These are phyloP conservation scores for Marasmius tenuissimus DNA, from an alignment of 1,284 basidiomycete species.

Conservation along the genomic window DNA sequence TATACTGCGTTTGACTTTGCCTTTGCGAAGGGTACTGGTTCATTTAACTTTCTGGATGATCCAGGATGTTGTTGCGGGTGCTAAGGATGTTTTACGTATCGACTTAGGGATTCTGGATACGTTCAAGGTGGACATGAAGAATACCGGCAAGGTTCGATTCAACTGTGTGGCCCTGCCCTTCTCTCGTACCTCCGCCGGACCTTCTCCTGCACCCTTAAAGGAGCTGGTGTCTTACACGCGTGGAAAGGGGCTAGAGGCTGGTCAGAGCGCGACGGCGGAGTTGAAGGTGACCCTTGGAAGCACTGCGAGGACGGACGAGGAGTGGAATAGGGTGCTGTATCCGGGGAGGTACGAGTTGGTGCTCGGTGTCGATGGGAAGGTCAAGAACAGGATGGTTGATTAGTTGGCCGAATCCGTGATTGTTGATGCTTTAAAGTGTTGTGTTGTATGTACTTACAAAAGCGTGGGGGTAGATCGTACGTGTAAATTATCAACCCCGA, in stretches of 20 bases:
- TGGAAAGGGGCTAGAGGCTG: slow-evolving; percentile 37
- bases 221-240: slow-evolving; percentile 52
- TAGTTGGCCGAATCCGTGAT: too few species aligned
- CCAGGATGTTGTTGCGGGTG: too few species aligned
- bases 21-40: too few species aligned
- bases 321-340: slow-evolving; percentile 47
- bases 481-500: too few species aligned
- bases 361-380: slow-evolving; percentile 35
- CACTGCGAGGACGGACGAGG: slow-evolving; percentile 47
- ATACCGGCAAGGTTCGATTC: slow-evolving; percentile 48
- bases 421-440: too few species aligned
- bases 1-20: too few species aligned
- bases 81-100: too few species aligned
- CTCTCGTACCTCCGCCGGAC: slow-evolving; percentile 45
- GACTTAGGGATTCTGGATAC: slow-evolving; percentile 50
- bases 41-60: too few species aligned
- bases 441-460: too few species aligned
- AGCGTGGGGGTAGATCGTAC: too few species aligned
- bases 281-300: slow-evolving; percentile 50
- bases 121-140: slow-evolving; percentile 45
- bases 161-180: slow-evolving; percentile 58
- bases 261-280: slow-evolving; percentile 31
- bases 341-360: slow-evolving; percentile 46
- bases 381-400: too few species aligned
- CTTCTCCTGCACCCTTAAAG: slow-evolving; percentile 52